Conservation (phyloP, 2,329 filamentous ascomycete genomes). For the Amesomyces nigricolor region DNA sequence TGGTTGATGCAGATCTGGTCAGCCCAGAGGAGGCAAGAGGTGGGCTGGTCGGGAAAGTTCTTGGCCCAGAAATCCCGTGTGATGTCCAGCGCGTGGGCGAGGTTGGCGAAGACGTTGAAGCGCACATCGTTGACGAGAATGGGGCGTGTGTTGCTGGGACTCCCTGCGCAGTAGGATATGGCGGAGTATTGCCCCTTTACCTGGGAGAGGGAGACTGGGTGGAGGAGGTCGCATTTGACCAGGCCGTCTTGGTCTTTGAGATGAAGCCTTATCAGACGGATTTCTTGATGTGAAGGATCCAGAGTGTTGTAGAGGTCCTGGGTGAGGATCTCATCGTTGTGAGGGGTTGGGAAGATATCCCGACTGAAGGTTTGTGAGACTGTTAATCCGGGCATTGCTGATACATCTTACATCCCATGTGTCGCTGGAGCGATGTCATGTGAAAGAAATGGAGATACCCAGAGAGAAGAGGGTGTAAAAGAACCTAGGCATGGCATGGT, state of each 20-base stretch:
- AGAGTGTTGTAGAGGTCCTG: background rate
- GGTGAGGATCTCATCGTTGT: background rate
- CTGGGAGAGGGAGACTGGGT: background rate
- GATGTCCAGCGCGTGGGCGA: slow-evolving; percentile 9
- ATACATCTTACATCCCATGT: too few relatives aligned
- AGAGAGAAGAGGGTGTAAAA: too few relatives aligned
- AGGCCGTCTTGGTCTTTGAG: too few relatives aligned
- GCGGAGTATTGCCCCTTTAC: background rate
- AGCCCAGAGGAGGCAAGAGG: slow-evolving; percentile 8
- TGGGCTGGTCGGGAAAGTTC: background rate
- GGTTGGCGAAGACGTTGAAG: slow-evolving; percentile 12
- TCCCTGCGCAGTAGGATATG: slow-evolving; percentile 11
- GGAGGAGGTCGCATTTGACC: too few relatives aligned
- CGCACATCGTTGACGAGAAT: slow-evolving; percentile 6
- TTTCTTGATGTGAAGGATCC: too few relatives aligned
- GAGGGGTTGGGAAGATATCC: background rate
- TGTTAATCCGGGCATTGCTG: background rate
- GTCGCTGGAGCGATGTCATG: too few relatives aligned
- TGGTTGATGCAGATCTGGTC: slow-evolving; percentile 19
- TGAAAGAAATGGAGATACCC: too few relatives aligned
- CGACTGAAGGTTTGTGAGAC: background rate
- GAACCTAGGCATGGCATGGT: too few relatives aligned
- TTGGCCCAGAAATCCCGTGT: slow-evolving; percentile 8
- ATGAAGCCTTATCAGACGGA: too few relatives aligned
- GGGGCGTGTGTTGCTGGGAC: background rate